phyloP scores from a whole-genome alignment of 2,329 filamentous ascomycete genomes.

The Pseudocercospora eumusae region DNA sequence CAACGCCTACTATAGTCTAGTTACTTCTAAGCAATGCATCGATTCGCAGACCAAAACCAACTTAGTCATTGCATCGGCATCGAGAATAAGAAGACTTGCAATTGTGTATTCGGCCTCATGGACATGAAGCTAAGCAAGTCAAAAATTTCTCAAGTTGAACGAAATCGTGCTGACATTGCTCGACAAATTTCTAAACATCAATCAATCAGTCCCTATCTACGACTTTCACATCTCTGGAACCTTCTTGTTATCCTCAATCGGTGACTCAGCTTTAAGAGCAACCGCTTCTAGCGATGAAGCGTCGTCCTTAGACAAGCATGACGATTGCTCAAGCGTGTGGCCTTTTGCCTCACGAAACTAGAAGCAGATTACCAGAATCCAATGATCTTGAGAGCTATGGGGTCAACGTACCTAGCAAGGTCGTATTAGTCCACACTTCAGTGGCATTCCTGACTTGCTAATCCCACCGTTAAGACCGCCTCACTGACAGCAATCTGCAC shows the following conservation, averaged over 20 bases:
- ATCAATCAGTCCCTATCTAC: neutral
- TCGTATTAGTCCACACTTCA: neutral
- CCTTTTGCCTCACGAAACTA: conserved; percentile 68
- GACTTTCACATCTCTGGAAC: neutral
- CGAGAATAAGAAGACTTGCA: too few species aligned
- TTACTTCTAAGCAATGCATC: too few species aligned
- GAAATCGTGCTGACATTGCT: neutral
- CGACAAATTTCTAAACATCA: neutral
- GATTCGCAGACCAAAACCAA: too few species aligned
- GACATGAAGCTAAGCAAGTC: too few species aligned
- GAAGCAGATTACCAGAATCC: conserved; percentile 53
- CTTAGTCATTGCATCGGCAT: too few species aligned
- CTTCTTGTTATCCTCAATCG: neutral
- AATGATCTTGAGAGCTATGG: conserved; percentile 24
- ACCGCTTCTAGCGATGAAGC: neutral
- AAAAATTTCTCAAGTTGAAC: neutral
- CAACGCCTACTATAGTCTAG: too few species aligned
- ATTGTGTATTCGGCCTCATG: too few species aligned
- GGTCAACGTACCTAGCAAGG: conserved; percentile 23
- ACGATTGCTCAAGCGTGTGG: conserved; percentile 73
- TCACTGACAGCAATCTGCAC: conserved; percentile 42
- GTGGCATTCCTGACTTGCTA: neutral
- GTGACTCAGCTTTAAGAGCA: neutral
- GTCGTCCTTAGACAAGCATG: conserved; percentile 61
- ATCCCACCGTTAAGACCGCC: conserved; percentile 12